phyloP scores from a whole-genome alignment of 345 rosid genomes.

The Xanthoceras sorbifolium region DNA sequence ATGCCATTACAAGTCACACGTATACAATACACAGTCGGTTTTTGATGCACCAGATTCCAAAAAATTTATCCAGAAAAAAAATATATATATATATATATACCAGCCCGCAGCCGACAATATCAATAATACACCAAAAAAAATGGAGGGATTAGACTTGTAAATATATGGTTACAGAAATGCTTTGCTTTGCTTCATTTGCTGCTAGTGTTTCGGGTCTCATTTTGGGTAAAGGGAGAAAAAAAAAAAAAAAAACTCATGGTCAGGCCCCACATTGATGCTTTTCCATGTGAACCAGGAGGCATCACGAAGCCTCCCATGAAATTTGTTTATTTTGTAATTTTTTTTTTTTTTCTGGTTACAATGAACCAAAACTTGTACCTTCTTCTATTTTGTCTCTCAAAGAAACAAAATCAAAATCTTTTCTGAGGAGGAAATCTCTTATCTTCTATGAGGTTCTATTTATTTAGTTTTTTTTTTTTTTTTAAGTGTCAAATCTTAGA shows the following conservation, averaged over 20 bases:
- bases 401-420: background rate
- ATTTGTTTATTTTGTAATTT: background rate
- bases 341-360: background rate
- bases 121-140: too few relatives aligned
- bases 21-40: background rate
- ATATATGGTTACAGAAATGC: background rate
- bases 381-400: background rate
- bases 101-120: too few relatives aligned
- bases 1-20: too few relatives aligned
- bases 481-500: background rate
- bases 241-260: background rate
- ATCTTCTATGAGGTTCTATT: background rate
- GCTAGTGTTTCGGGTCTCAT: slow-evolving; percentile 3
- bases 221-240: background rate
- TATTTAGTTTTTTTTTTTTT: too few relatives aligned
- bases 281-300: background rate
- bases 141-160: slow-evolving; percentile 33
- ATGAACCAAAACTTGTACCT: background rate
- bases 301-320: background rate
- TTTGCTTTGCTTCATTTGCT: slow-evolving; percentile 11
- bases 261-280: background rate
- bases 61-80: background rate
- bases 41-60: background rate
- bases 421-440: background rate
- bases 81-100: too few relatives aligned